A percentile compares a stretch with the other conserved stretches of the same genome.
phyloP scores from a whole-genome alignment of 2,329 filamentous ascomycete species.

The Lomentospora prolificans region DNA sequence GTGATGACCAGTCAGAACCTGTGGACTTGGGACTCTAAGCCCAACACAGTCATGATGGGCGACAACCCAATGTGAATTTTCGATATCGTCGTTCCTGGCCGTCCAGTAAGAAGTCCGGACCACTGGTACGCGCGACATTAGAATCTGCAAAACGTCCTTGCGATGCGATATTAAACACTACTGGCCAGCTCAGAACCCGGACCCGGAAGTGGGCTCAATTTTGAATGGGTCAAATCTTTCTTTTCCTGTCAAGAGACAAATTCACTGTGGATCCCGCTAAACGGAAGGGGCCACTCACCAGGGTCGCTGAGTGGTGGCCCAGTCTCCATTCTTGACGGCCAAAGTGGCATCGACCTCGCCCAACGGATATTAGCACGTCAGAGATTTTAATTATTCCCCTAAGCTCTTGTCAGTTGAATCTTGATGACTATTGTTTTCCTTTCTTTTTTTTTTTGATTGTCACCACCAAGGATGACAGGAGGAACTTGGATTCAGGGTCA shows the following conservation, averaged over 20 bases:
- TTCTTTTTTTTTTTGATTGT: neutral
- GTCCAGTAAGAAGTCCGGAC: too few species aligned
- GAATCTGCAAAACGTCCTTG: neutral
- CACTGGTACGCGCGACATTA: neutral
- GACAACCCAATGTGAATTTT: too few species aligned
- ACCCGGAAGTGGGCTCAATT: neutral
- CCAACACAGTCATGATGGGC: too few species aligned
- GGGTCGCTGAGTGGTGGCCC: too few species aligned
- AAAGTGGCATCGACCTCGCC: neutral
- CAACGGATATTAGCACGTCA: neutral
- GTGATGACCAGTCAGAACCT: neutral
- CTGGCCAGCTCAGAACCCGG: neutral
- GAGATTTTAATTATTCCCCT: neutral
- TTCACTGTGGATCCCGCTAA: neutral
- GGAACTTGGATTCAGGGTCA: neutral
- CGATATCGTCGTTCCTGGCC: too few species aligned
- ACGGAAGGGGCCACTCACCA: neutral
- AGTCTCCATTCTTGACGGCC: too few species aligned
- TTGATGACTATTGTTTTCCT: neutral
- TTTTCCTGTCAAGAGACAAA: neutral
- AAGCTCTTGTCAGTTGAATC: too few species aligned
- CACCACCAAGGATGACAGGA: neutral
- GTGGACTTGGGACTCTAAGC: too few species aligned
- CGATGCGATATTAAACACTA: neutral
- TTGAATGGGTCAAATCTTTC: neutral